Base-by-base conservation (phyloP, 2,329 filamentous ascomycete species). In the Pyrenochaeta sp. region DNA sequence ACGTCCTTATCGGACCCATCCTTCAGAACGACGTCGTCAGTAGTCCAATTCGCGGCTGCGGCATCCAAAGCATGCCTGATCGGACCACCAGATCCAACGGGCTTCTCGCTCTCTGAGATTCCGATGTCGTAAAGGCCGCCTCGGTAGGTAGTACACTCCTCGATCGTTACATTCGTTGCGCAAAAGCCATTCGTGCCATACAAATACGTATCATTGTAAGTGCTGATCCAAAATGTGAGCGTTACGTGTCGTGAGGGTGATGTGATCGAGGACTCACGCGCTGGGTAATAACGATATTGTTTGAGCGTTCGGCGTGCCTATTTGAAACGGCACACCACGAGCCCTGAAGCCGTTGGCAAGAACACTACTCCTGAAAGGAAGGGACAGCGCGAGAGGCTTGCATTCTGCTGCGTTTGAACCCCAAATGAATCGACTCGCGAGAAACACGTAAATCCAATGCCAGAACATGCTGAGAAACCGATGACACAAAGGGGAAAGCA, bases 271-370 rank as follows among this genome's bases (percentile, higher is more conserved):
- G 25, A 52, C 54, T 37, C 8, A 56, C 54, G 54, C 54, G 54
- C 54, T 56, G 19, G 54, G 54, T 43, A 52, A 43, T 1, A 56
- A 45, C 8, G 49, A 45, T 37, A 56, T 36, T 15, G 40, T 56
- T 28, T 56, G 54, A 10, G 49, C 22, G 25, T 46, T 52, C n/a
- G 54, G 54, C 13, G 44, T 45, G 22, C 54, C 54, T 30, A 56
- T 49, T 22, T 52, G 49, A 27, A 50, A 52, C 15, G 34, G 22
- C 9, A 56, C 27, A 13, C 54, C 54, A 19, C 54, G 37, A 37
- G 45, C 49, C 37, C 49, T n/a, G 19, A 34, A 37, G 24, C 37
- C 24, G 27, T 45, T 52, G 12, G 44, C 36, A 7, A 56, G 43
- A n/a, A 13, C 25, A 37, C 44, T 22, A 8, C 49, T 56, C 24